Base-by-base conservation (phyloP, 2,329 filamentous ascomycete genomes). In the Didymosphaeria variabile region DNA sequence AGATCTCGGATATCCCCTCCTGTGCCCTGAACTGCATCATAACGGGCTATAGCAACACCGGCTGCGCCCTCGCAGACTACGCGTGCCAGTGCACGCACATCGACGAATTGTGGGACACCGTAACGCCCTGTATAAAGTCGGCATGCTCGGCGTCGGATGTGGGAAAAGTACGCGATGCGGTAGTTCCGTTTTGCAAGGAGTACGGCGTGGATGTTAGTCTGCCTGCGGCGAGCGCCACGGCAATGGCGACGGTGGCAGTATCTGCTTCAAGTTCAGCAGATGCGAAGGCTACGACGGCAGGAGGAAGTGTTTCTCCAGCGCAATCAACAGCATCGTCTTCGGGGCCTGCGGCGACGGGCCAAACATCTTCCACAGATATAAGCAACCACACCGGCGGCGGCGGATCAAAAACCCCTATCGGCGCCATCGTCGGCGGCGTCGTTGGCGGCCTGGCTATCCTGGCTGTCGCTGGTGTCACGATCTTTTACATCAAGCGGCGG, bases 401-500 rank as follows among this genome's bases (percentile, higher is more conserved):
- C 2, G 40, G 40, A 44, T 52, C 31, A 13, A 42, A 42, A 19
- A 13, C 36, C 2, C 34, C 34, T 10, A 29, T 31, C 15, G 36
- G 50, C 12, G 34, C 50, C 19, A 42, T 53, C 23, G 36, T 42
- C 17, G 50, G 50, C 21, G 50, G 50, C 12, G 50, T 53, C 7
- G 36, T 53, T 6, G 50, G 50, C 5, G 50, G 50, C 36, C 36
- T 53, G 5, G 34, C 50, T 2, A 9, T 53, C 9, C 21, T 53
- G 9, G 42, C 34, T 21, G 8, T 53, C 34, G 34, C 50, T 8
- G 36, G 19, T 29, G 36, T 42, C 29, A 21, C 50, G 10, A 19
- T 53, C 34, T 53, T 53, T 19, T 53, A 53, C 36, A 53, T 53
- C 36, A 15, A n/a, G 9, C 34, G 50, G 13, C 34, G 50, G 34